phyloP scores from a whole-genome alignment of 2,329 filamentous ascomycete species.

The Pseudogymnoascus sp. region DNA sequence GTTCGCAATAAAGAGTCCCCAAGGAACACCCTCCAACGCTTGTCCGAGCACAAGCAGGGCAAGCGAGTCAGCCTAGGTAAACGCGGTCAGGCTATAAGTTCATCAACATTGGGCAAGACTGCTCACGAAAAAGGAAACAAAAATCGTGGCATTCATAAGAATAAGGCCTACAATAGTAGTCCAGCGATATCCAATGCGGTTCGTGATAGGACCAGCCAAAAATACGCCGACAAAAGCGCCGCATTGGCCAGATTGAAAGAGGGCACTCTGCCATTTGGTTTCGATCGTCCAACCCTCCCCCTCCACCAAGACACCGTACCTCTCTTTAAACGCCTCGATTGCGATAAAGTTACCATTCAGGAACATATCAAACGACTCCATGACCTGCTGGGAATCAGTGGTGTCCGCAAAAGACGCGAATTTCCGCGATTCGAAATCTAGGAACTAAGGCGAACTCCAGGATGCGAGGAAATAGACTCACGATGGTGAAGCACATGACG shows the following conservation, averaged over 20 bases:
- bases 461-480: slow-evolving; percentile 28
- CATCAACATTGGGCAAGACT: background rate
- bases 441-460: background rate
- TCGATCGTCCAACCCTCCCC: slow-evolving; percentile 31
- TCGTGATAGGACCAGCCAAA: slow-evolving; percentile 49
- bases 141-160: slow-evolving; percentile 48
- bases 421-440: slow-evolving; percentile 13
- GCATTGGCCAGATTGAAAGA: slow-evolving; percentile 46
- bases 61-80: slow-evolving; percentile 25
- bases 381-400: slow-evolving; percentile 35
- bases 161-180: slow-evolving; percentile 44
- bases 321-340: slow-evolving; percentile 34
- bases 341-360: slow-evolving; percentile 49
- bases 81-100: slow-evolving; percentile 13
- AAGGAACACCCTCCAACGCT: slow-evolving; percentile 50
- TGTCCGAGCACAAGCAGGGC: slow-evolving; percentile 40
- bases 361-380: slow-evolving; percentile 55
- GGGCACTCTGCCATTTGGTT: slow-evolving; percentile 47
- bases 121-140: slow-evolving; percentile 48
- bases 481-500: slow-evolving; percentile 47
- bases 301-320: slow-evolving; percentile 35
- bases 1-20: slow-evolving; percentile 57
- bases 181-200: slow-evolving; percentile 47
- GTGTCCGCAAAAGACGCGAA: background rate
- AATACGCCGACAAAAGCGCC: slow-evolving; percentile 51